A percentile compares a stretch with the other conserved stretches of the same genome.
phyloP scores from a whole-genome alignment of 2,329 filamentous ascomycete genomes.

The Diaporthe australafricana region DNA sequence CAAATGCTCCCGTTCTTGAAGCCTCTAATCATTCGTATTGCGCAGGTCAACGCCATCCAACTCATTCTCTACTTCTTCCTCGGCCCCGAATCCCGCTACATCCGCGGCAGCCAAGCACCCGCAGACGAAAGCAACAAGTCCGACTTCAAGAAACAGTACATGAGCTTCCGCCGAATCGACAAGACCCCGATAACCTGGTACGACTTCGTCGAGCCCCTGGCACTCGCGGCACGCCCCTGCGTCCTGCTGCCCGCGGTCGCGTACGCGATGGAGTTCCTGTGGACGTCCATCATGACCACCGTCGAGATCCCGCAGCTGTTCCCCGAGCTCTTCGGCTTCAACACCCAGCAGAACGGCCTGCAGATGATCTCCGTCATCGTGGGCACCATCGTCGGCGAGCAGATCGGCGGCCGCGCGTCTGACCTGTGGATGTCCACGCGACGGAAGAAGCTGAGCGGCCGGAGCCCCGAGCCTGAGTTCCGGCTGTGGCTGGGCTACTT shows the following conservation, averaged over 20 bases:
- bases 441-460: constrained; percentile 44
- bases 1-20: neutral
- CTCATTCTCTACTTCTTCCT: constrained; percentile 67
- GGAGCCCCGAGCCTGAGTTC: constrained; percentile 57
- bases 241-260: constrained; percentile 62
- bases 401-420: constrained; percentile 64
- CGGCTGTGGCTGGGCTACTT: constrained; percentile 68
- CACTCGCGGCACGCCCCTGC: constrained; percentile 56
- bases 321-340: constrained; percentile 65
- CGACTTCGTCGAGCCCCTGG: constrained; percentile 64
- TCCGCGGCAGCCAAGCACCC: constrained; percentile 48
- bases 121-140: constrained; percentile 44
- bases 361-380: constrained; percentile 69
- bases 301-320: constrained; percentile 72
- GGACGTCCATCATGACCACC: constrained; percentile 62
- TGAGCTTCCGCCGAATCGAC: constrained; percentile 62
- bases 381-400: constrained; percentile 68
- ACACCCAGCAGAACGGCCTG: constrained; percentile 67
- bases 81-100: constrained; percentile 66
- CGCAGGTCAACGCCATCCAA: constrained; percentile 65
- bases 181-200: constrained; percentile 57
- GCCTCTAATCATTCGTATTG: neutral
- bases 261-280: constrained; percentile 69
- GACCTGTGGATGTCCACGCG: constrained; percentile 63
- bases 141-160: constrained; percentile 57